Evolutionary conservation across 129 eudicot genomes (phyloP), one percentile per base, ranked within the genome.

Genomic region (Artemisia annua): DNA sequence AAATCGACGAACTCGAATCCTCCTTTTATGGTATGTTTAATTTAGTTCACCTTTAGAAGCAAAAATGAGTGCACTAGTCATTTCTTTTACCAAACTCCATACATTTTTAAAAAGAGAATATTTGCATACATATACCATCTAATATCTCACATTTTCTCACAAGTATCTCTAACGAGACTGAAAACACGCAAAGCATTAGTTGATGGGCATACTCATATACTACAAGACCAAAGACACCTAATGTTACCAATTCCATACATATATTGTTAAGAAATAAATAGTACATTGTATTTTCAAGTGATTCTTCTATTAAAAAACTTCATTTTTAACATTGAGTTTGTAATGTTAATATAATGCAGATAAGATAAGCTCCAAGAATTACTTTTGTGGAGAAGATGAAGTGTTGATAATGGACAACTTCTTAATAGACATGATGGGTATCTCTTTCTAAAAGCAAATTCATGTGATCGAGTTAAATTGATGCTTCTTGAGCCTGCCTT

Each of bases 381-480:
- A 72, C 48, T 69, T 69, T 61, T 77, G 78, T 30, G 78, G 83
- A 49, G 89, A 89, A 82, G 80, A 81, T 51, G 96, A 84, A 53
- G 85, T 71, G 2, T 14, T 78, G 52, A 84, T 89, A 89, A 84
- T 89, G 86, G 91, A 89, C 69, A 82, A 75, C 61, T 77, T 89
- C 11, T 73, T 82, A 11, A 61, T 84, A 67, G 91, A 83, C 74
- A 79, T 89, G 91, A 86, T 89, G 81, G 81, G 82, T 67, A 72
- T 86, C 24, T 89, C 81, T 0, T 83, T 82, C 58, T 87, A 72
- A 75, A 28, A 26, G 15, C 63, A 63, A 55, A 39, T 10, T 35
- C 44, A 6, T 1, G 20, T 4, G 32, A 50, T 6, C 10, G 35
- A 53, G 64, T 15, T 72, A 12, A 28, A 59, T 46, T 46, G 58